Evolutionary conservation across 352 stramenopile species (phyloP), one percentile per base, ranked within the genome.

Genomic region (Phytophthora palmivora): DNA sequence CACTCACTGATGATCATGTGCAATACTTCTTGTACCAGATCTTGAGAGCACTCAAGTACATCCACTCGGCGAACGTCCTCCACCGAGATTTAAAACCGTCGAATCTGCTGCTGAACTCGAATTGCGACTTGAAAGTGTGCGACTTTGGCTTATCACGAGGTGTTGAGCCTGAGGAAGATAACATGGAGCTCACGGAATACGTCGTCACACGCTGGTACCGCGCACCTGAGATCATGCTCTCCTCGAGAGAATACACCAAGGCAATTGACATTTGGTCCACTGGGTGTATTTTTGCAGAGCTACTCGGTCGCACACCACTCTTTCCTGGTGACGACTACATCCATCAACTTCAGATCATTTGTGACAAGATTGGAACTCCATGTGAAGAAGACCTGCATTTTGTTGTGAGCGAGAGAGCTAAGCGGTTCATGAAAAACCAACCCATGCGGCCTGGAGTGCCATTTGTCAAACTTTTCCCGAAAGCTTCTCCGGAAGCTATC

Each of bases 301-400:
- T 98, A 28, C 76, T 98, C 1, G 87, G 84, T 10, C 79, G 89
- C 38, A 97, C 96, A 43, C 89, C 91, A 39, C 78, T 98, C n/a
- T 98, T 98, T 41, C 93, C 91, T 6, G 93, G 93, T 1, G 94
- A 99, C 51, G 97, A 99, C 75, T 99, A 99, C 76, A 99, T 99
- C 74, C 94, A 99, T 75, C 97, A 99, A 78, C 94, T 99, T 42
- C 88, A 97, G 76, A 94, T 98, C 67, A 98, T 98, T 53, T 95
- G 85, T 60, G 88, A 97, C 54, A 94, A 96, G 54, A 80, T 98
- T 32, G 92, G 92, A 32, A 96, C 87, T 37, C 89, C 90, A 10
- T 72, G 70, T 22, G 82, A 98, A 42, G 87, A 88, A 0, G 92
- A 97, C 28, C 58, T 98, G 18, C 78, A 95, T 58, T 98, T 97